A percentile compares a stretch with the other conserved stretches of the same genome.
Evolutionary conservation across 495 filamentous ascomycete genomes (phyloP).

Genomic region (Paragyromitra xinjiangensis): DNA sequence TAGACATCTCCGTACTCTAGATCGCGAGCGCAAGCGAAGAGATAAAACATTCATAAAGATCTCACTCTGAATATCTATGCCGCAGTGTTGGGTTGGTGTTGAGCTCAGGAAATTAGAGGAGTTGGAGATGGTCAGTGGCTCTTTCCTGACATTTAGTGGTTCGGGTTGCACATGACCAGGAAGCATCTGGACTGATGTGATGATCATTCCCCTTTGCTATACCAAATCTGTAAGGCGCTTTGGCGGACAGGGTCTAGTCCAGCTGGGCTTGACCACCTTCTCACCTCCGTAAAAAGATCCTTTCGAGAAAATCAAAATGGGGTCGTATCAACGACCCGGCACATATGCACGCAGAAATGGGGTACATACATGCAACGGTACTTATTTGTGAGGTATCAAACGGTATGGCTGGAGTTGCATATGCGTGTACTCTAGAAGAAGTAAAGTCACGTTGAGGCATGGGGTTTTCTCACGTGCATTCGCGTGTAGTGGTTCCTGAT

Average conservation of each 20-base stretch:
- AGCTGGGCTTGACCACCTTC: neutral
- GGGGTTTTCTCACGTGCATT: slow-evolving; percentile 50
- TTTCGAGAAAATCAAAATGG: neutral
- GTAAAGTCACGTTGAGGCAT: slow-evolving; percentile 35
- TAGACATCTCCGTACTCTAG: slow-evolving; percentile 1
- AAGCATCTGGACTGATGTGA: slow-evolving; percentile 26
- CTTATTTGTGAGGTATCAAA: slow-evolving; percentile 15
- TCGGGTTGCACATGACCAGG: slow-evolving; percentile 44
- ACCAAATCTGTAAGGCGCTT: slow-evolving; percentile 16
- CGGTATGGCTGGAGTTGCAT: slow-evolving; percentile 39
- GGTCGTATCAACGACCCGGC: slow-evolving; percentile 18
- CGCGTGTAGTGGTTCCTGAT: slow-evolving; percentile 33
- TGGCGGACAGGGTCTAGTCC: slow-evolving; percentile 12
- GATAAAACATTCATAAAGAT: slow-evolving; percentile 9
- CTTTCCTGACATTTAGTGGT: slow-evolving; percentile 14
- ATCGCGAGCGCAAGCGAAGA: slow-evolving; percentile 22
- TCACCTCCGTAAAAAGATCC: slow-evolving; percentile 19
- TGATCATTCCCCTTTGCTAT: slow-evolving; percentile 30
- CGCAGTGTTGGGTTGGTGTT: slow-evolving; percentile 36
- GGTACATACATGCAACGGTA: slow-evolving; percentile 28
- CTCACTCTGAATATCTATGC: neutral
- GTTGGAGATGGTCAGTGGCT: slow-evolving; percentile 45
- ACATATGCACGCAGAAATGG: slow-evolving; percentile 19
- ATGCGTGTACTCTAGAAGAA: slow-evolving; percentile 33
- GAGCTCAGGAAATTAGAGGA: slow-evolving; percentile 36